Conservation (phyloP, 495 filamentous ascomycete genomes). For the Cercophora newfieldiana region DNA sequence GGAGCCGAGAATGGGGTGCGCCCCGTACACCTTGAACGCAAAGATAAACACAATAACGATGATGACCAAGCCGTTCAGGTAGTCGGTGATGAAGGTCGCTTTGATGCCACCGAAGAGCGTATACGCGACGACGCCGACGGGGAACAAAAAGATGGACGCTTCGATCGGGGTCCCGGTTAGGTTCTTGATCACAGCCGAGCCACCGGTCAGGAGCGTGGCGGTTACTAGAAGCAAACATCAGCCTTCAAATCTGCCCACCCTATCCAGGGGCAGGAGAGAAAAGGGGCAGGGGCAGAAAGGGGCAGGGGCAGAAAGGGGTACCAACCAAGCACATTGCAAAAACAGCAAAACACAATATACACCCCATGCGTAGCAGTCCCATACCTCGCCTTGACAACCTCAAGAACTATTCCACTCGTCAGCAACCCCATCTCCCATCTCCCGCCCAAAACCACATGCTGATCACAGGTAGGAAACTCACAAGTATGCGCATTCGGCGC, state of each 20-base stretch:
- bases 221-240: conserved; percentile 24
- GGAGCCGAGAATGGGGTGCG: conserved; percentile 6
- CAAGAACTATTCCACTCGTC: too few relatives aligned
- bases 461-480: too few relatives aligned
- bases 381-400: conserved; percentile 41
- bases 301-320: too few relatives aligned
- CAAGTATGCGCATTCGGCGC: conserved; percentile 48
- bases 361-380: conserved; percentile 40
- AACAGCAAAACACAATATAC: conserved; percentile 25
- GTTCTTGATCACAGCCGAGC: conserved; percentile 22
- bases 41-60: conserved; percentile 52
- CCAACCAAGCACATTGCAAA: too few relatives aligned
- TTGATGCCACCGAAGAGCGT: conserved; percentile 35
- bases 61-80: conserved; percentile 33
- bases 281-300: too few relatives aligned
- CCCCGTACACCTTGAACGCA: conserved; percentile 46
- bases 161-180: conserved; percentile 24
- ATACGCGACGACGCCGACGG: conserved; percentile 31
- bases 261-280: too few relatives aligned
- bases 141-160: conserved; percentile 23
- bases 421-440: too few relatives aligned
- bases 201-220: conserved; percentile 24
- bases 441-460: too few relatives aligned
- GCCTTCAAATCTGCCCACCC: too few relatives aligned
- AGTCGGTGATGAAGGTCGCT: conserved; percentile 47